Percentiles rank a stretch among this genome's conserved stretches.
These are phyloP conservation scores for Termitomyces sp. DNA, from an alignment of 768 basidiomycete genomes.

Conservation along the genomic window DNA sequence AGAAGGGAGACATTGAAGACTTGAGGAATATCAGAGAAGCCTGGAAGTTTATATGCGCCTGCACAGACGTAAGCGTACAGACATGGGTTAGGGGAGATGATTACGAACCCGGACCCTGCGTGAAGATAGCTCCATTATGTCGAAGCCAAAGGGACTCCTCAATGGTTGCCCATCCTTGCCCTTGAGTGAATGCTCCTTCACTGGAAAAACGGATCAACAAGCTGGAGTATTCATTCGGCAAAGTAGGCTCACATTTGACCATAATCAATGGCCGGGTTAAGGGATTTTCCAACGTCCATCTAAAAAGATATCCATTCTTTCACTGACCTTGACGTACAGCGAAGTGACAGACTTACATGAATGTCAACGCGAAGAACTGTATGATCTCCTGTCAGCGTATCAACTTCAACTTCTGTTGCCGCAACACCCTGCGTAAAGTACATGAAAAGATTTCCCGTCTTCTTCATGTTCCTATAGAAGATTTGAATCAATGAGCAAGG, in stretches of 20 bases:
- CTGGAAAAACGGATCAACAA: not conserved
- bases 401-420: constrained; percentile 19
- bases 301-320: not conserved
- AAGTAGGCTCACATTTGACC: constrained; percentile 15
- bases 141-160: constrained; percentile 20
- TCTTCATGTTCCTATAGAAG: constrained; percentile 15
- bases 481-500: not conserved
- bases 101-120: constrained; percentile 13
- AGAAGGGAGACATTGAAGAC: constrained; percentile 19
- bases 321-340: not conserved
- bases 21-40: constrained; percentile 19
- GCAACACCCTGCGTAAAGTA: constrained; percentile 19
- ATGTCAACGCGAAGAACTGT: constrained; percentile 19
- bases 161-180: constrained; percentile 19
- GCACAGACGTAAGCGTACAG: not conserved
- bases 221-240: too few relatives aligned
- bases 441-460: constrained; percentile 17
- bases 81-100: not conserved
- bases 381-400: constrained; percentile 17
- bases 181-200: constrained; percentile 18
- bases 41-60: constrained; percentile 20
- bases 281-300: constrained; percentile 20
- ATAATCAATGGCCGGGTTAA: constrained; percentile 18
- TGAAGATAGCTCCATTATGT: constrained; percentile 18
- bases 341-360: constrained; percentile 6